A percentile compares a stretch with the other conserved stretches of the same genome.
These are phyloP conservation scores for Bassia scoparia DNA, from an alignment of 148 eudicot species.

Conservation along the genomic window DNA sequence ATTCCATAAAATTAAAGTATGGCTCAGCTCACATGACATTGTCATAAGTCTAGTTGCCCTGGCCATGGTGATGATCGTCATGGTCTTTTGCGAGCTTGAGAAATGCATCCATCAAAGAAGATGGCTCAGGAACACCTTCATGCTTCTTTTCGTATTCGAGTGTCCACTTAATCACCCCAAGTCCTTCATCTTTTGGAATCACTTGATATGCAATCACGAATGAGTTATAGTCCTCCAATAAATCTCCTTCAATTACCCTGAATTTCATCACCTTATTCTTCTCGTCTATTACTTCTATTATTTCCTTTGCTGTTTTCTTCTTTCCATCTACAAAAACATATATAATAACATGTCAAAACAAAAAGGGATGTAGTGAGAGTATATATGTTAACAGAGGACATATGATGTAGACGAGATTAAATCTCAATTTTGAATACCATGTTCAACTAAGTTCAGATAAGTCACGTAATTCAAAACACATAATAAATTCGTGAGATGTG, in stretches of 20 bases:
- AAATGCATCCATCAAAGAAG: constrained; percentile 8
- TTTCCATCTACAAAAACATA: constrained; percentile 22
- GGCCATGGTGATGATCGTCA: constrained; percentile 18
- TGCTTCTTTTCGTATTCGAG: constrained; percentile 11
- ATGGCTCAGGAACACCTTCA: constrained; percentile 8
- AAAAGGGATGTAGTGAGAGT: too few relatives aligned
- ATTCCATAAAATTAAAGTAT: too few relatives aligned
- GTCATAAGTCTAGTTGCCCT: not conserved
- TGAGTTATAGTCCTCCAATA: constrained; percentile 14
- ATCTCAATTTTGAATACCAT: too few relatives aligned
- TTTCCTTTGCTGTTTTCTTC: constrained; percentile 5
- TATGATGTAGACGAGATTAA: too few relatives aligned
- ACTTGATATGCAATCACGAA: constrained; percentile 12
- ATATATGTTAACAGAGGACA: too few relatives aligned
- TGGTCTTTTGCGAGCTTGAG: not conserved
- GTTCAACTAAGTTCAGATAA: too few relatives aligned
- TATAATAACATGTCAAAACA: too few relatives aligned
- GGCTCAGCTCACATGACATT: too few relatives aligned
- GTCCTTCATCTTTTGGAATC: not conserved
- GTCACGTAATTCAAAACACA: not conserved
- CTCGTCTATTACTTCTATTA: constrained; percentile 22
- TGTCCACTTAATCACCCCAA: not conserved
- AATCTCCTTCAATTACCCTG: constrained; percentile 21
- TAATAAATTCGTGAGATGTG: too few relatives aligned
- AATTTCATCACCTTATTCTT: constrained; percentile 24